A percentile compares a stretch with the other conserved stretches of the same genome.
phyloP scores from a whole-genome alignment of 805 yeast species.

The Suhomyces xylopsoci region DNA sequence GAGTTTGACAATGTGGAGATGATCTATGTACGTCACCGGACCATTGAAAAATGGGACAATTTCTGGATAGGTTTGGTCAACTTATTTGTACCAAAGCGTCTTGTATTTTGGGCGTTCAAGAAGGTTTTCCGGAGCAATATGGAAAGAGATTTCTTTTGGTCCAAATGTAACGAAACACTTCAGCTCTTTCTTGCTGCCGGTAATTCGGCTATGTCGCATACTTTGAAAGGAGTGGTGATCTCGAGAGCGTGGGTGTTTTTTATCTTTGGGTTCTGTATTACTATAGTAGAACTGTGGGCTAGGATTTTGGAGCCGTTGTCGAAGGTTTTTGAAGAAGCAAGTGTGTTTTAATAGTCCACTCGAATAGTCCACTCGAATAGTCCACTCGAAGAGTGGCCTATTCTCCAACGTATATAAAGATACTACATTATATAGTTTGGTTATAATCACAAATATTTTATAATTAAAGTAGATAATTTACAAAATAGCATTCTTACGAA shows the following conservation, averaged over 20 bases:
- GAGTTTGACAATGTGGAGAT: constrained; percentile 14
- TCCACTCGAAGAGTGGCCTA: too few species aligned
- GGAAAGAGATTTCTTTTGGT: constrained; percentile 6
- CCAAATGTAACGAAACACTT: constrained; percentile 11
- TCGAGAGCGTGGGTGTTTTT: constrained; percentile 18
- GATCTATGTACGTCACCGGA: constrained; percentile 15
- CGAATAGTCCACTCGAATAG: too few species aligned
- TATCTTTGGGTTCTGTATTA: constrained; percentile 10
- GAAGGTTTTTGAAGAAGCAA: neutral
- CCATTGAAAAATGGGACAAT: constrained; percentile 3
- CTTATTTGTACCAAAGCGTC: neutral
- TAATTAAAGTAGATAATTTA: too few species aligned
- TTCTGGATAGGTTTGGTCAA: neutral
- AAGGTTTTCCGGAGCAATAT: constrained; percentile 1
- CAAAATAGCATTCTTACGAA: too few species aligned
- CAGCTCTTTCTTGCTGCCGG: constrained; percentile 14
- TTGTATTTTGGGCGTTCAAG: constrained; percentile 8
- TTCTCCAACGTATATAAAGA: too few species aligned
- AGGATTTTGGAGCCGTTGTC: neutral
- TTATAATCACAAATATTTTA: too few species aligned
- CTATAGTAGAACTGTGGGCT: constrained; percentile 11
- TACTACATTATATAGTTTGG: too few species aligned
- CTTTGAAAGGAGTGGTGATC: constrained; percentile 14
- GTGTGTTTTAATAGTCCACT: too few species aligned
- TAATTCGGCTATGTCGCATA: constrained; percentile 15